Evolutionary conservation across 2,329 filamentous ascomycete genomes (phyloP).

Genomic region (Teratosphaeria destructans): DNA sequence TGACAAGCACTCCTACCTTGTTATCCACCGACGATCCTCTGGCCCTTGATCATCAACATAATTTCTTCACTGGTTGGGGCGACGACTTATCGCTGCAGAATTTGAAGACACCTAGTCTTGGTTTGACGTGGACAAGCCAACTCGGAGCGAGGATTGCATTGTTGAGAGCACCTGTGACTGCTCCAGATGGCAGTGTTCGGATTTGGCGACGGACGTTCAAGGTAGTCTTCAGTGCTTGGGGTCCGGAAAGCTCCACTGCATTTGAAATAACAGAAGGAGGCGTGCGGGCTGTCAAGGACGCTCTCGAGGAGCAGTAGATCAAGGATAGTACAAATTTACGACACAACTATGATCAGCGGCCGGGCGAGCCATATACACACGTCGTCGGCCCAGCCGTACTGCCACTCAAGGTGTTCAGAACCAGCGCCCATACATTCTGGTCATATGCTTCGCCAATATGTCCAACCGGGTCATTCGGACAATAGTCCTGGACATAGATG

Average conservation of each 20-base stretch:
- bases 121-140: constrained; percentile 85
- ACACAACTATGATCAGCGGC: neutral
- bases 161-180: constrained; percentile 53
- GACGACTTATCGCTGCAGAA: constrained; percentile 41
- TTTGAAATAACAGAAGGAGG: constrained; percentile 69
- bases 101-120: constrained; percentile 76
- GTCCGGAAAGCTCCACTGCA: constrained; percentile 49
- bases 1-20: constrained; percentile 7
- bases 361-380: constrained; percentile 11
- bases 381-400: constrained; percentile 8
- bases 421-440: constrained; percentile 14
- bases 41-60: constrained; percentile 76
- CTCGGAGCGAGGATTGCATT: constrained; percentile 73
- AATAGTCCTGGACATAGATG: constrained; percentile 15
- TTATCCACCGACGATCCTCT: constrained; percentile 46
- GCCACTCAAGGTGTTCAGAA: constrained; percentile 12
- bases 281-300: constrained; percentile 8
- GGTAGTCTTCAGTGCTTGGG: constrained; percentile 80
- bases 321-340: neutral
- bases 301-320: neutral
- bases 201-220: constrained; percentile 71
- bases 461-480: constrained; percentile 12
- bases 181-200: constrained; percentile 37
- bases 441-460: constrained; percentile 18
- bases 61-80: constrained; percentile 94